These are phyloP conservation scores for Pogostemon cablin DNA, from an alignment of 257 asterid genomes.

Conservation along the genomic window DNA sequence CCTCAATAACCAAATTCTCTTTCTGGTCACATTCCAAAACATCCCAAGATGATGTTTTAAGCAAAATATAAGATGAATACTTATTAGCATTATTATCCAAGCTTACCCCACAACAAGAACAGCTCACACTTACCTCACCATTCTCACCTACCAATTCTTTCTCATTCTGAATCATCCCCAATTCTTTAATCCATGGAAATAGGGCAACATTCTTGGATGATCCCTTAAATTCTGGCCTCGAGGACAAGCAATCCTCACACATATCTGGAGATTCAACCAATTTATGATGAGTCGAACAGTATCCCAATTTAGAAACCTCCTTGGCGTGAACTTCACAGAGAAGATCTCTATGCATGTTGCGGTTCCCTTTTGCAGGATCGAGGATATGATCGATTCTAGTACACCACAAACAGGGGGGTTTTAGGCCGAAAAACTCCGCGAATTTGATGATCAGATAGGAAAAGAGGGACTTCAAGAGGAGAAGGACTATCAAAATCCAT, in stretches of 20 bases:
- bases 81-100: slow-evolving; percentile 36
- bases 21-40: slow-evolving; percentile 55
- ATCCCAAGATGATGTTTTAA: slow-evolving; percentile 73
- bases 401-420: slow-evolving; percentile 90
- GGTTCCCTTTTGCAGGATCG: slow-evolving; percentile 46
- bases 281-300: slow-evolving; percentile 66
- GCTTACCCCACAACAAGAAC: slow-evolving; percentile 78
- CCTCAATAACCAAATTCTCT: slow-evolving; percentile 38
- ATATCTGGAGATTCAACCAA: slow-evolving; percentile 56
- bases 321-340: slow-evolving; percentile 72
- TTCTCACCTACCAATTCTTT: slow-evolving; percentile 44
- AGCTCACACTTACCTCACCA: slow-evolving; percentile 52
- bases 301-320: slow-evolving; percentile 71
- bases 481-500: slow-evolving; percentile 75
- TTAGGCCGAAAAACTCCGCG: slow-evolving; percentile 71
- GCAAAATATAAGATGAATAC: slow-evolving; percentile 52
- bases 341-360: slow-evolving; percentile 56
- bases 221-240: slow-evolving; percentile 48
- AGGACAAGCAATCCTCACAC: slow-evolving; percentile 86
- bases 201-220: slow-evolving; percentile 34
- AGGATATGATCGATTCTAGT: slow-evolving; percentile 71
- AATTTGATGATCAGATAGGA: slow-evolving; percentile 77
- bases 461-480: slow-evolving; percentile 74
- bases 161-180: slow-evolving; percentile 44
- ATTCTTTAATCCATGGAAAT: slow-evolving; percentile 43